Conservation (phyloP, 257 asterid genomes). For the Forsythia viridissima region DNA sequence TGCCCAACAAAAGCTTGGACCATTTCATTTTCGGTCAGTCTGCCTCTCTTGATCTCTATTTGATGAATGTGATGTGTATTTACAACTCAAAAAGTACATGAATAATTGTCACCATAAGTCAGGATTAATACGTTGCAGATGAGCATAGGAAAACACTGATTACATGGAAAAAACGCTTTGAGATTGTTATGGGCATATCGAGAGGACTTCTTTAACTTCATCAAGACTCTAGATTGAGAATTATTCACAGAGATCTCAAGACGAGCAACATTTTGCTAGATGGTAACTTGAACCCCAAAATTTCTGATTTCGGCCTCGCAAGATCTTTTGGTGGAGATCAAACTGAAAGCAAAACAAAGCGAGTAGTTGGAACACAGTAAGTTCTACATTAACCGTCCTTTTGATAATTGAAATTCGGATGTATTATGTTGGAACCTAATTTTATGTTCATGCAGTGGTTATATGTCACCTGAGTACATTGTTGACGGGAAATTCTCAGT, state of each 20-base stretch:
- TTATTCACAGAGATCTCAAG: neutral
- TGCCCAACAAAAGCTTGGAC: neutral
- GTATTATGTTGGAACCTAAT: neutral
- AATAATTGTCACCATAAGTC: too few relatives aligned
- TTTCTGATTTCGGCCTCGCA: neutral
- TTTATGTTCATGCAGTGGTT: slow-evolving; percentile 1
- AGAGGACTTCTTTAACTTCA: neutral
- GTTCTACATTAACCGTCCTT: neutral
- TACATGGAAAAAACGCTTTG: neutral
- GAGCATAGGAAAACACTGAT: neutral
- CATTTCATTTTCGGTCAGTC: neutral
- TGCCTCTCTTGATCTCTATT: neutral
- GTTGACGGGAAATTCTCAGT: slow-evolving; percentile 34
- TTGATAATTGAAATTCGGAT: neutral
- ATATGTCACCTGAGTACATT: slow-evolving; percentile 41
- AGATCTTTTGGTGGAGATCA: neutral
- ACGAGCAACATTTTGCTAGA: neutral
- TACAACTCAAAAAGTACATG: too few relatives aligned
- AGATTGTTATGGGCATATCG: neutral
- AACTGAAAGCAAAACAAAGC: neutral
- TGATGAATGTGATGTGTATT: neutral
- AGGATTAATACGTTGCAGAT: neutral
- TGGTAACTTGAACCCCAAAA: neutral
- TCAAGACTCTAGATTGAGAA: neutral
- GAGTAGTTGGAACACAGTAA: neutral